These are phyloP conservation scores for Teratosphaeria pseudoeucalypti DNA, from an alignment of 2,329 filamentous ascomycete species.

Conservation along the genomic window DNA sequence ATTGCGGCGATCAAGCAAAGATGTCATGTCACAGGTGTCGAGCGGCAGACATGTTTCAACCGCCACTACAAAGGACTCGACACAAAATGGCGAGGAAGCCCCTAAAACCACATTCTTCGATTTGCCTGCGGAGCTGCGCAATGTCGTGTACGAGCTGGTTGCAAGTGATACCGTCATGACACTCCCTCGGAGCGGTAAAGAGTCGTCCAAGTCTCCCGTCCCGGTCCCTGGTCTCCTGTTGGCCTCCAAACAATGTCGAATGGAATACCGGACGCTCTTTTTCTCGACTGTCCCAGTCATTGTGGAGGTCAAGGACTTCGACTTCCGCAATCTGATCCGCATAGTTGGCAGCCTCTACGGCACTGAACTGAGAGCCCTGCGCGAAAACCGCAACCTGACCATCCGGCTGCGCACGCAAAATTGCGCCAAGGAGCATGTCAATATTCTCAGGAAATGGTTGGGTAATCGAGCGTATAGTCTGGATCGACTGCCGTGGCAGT, in stretches of 20 bases:
- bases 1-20: conserved; percentile 13
- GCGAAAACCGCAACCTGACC: conserved; percentile 12
- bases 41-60: background rate
- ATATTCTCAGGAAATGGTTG: conserved; percentile 15
- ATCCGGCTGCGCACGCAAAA: conserved; percentile 9
- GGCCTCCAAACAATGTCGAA: conserved; percentile 12
- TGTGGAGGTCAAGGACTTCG: conserved; percentile 13
- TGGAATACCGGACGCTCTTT: conserved; percentile 19
- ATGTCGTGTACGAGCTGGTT: conserved; percentile 17
- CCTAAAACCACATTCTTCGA: conserved; percentile 16
- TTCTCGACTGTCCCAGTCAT: conserved; percentile 14
- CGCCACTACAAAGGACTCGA: background rate
- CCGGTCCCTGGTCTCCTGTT: conserved; percentile 17
- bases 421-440: conserved; percentile 4
- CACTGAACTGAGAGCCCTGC: conserved; percentile 20
- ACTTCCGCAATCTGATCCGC: conserved; percentile 17
- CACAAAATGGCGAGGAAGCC: background rate
- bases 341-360: conserved; percentile 15
- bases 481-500: conserved; percentile 18
- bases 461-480: conserved; percentile 9
- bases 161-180: conserved; percentile 7
- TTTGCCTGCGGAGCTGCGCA: conserved; percentile 23
- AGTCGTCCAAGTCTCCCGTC: background rate
- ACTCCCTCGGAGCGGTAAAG: conserved; percentile 6
- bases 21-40: background rate